These are phyloP conservation scores for Ilex asprella DNA, from an alignment of 257 asterid species.

Conservation along the genomic window DNA sequence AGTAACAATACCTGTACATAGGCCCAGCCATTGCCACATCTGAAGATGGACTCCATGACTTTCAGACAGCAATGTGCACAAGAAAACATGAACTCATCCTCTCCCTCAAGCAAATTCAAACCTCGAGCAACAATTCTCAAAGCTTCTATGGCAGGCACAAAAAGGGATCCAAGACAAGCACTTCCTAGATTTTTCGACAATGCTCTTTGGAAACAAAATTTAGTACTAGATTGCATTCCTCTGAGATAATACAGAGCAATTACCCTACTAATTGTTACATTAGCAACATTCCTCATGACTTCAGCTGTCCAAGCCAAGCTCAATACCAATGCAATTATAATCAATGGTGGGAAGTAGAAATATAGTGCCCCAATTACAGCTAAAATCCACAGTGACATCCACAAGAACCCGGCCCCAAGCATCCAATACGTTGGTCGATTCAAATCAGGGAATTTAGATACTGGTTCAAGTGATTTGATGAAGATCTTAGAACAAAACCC, in stretches of 20 bases:
- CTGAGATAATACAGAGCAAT: slow-evolving; percentile 83
- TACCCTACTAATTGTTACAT: slow-evolving; percentile 71
- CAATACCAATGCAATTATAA: slow-evolving; percentile 48
- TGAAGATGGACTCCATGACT: slow-evolving; percentile 81
- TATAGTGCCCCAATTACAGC: slow-evolving; percentile 82
- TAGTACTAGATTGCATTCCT: slow-evolving; percentile 85
- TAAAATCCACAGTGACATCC: slow-evolving; percentile 91
- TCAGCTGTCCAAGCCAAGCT: slow-evolving; percentile 90
- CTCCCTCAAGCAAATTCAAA: slow-evolving; percentile 86
- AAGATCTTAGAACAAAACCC: slow-evolving; percentile 67
- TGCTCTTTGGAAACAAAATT: slow-evolving; percentile 88
- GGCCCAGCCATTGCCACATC: slow-evolving; percentile 95
- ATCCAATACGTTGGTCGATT: slow-evolving; percentile 75
- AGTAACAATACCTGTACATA: slow-evolving; percentile 67
- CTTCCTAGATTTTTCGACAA: slow-evolving; percentile 78
- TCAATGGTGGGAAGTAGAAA: slow-evolving; percentile 59
- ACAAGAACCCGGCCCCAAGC: slow-evolving; percentile 79
- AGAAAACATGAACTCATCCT: slow-evolving; percentile 94
- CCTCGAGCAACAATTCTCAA: slow-evolving; percentile 84
- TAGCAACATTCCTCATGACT: slow-evolving; percentile 97
- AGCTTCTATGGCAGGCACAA: slow-evolving; percentile 81
- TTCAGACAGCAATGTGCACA: slow-evolving; percentile 92
- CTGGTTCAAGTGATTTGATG: slow-evolving; percentile 74
- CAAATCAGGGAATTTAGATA: slow-evolving; percentile 56
- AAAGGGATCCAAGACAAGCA: slow-evolving; percentile 85